Evolutionary conservation across 768 basidiomycete species (phyloP).

Genomic region (Lactarius pseudohatsudake): DNA sequence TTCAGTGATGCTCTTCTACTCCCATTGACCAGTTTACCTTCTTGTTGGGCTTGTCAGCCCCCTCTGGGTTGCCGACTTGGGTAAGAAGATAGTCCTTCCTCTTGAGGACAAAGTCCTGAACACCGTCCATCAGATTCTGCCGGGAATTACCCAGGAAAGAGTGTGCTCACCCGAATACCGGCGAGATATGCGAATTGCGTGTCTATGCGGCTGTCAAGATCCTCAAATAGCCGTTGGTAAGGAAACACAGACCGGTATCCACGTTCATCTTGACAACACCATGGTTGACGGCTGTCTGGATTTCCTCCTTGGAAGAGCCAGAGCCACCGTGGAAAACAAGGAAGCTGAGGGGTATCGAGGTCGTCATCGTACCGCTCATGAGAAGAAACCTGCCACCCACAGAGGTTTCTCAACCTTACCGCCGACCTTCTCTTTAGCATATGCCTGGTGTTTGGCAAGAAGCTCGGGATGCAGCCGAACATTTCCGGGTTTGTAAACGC

Average conservation of each 20-base stretch:
- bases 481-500: slow-evolving; percentile 99
- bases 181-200: slow-evolving; percentile 88
- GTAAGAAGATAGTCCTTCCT: slow-evolving; percentile 86
- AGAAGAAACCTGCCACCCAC: slow-evolving; percentile 46
- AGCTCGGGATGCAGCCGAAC: slow-evolving; percentile 91
- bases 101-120: slow-evolving; percentile 77
- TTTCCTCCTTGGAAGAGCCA: slow-evolving; percentile 95
- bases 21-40: slow-evolving; percentile 51
- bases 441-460: slow-evolving; percentile 86
- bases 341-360: slow-evolving; percentile 52
- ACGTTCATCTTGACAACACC: slow-evolving; percentile 99
- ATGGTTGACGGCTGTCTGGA: slow-evolving; percentile 82
- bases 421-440: slow-evolving; percentile 66
- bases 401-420: slow-evolving; percentile 71
- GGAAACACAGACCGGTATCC: slow-evolving; percentile 60
- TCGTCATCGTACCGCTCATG: neutral
- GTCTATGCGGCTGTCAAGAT: slow-evolving; percentile 43
- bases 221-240: slow-evolving; percentile 9
- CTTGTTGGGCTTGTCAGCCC: slow-evolving; percentile 98
- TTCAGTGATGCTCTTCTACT: neutral
- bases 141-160: neutral
- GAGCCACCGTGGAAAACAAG: slow-evolving; percentile 99
- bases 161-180: slow-evolving; percentile 66
- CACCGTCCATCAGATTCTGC: neutral
- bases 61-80: slow-evolving; percentile 98